Conservation (phyloP, 108 stramenopile genomes). For the Aurantiochytrium sp. region DNA sequence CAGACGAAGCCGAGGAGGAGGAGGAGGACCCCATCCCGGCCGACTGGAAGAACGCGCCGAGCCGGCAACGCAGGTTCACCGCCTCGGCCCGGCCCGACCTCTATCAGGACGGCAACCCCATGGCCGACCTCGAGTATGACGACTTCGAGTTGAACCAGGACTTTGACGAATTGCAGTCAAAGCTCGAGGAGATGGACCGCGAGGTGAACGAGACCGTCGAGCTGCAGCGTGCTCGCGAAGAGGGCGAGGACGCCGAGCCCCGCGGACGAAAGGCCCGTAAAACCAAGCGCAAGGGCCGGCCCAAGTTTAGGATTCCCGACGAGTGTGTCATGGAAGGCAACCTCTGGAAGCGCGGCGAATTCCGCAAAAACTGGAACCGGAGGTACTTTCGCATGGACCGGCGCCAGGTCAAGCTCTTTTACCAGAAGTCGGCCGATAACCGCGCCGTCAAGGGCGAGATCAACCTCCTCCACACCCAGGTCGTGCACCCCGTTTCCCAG, state of each 20-base stretch:
- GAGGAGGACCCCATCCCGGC: slow-evolving; percentile 4
- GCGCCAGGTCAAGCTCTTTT: not conserved
- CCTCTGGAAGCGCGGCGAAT: not conserved
- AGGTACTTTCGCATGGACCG: not conserved
- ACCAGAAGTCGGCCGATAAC: not conserved
- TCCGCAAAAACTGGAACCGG: not conserved
- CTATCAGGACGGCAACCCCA: not conserved
- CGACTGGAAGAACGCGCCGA: not conserved
- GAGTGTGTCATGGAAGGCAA: not conserved
- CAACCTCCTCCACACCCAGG: not conserved
- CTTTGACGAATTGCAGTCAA: not conserved
- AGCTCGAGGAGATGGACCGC: slow-evolving; percentile 3
- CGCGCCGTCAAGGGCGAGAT: not conserved
- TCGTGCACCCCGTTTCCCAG: not conserved
- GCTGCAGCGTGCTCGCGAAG: not conserved
- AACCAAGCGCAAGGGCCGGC: not conserved
- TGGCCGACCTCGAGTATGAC: not conserved
- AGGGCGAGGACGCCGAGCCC: not conserved
- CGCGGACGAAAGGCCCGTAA: not conserved
- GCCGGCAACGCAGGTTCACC: not conserved
- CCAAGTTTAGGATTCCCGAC: not conserved
- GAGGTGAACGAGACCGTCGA: not conserved
- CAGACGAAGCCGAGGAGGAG: not conserved
- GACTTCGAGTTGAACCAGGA: slow-evolving; percentile 11
- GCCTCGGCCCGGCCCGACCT: not conserved